Base-by-base conservation (phyloP, 2,329 filamentous ascomycete species). In the Fusarium virguliforme region DNA sequence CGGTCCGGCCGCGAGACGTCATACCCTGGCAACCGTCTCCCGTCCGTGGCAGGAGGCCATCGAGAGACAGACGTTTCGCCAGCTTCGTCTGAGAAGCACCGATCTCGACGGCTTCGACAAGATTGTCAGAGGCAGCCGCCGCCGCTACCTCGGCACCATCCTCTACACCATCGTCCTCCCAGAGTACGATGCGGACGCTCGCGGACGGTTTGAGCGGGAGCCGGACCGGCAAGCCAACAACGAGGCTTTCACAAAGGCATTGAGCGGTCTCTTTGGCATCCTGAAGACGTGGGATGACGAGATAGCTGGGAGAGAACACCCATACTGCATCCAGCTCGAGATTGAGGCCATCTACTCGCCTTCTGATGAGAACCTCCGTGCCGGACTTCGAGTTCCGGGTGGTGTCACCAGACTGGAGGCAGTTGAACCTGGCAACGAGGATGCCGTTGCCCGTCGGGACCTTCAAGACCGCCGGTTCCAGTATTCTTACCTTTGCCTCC, bases 41-140 rank as follows among this genome's bases (percentile, higher is more conserved):
- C 70, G 64, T 37, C 48, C 60, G 37, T 74, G 70, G 66, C 73
- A 75, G 43, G 59, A 60, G 43, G 72, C 72, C 18, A 68, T 75
- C 41, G 70, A 75, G 38, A 66, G 65, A 48, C 68, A 72, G 26
- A 73, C 68, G 5, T 73, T 75, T 43, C 53, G 62, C 10, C 51
- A 65, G 30, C 67, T 75, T 64, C 55, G 57, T 38, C 43, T 75
- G 41, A 65, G 53, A 41, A 75, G 69, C 50, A 68, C 64, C 15
- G 67, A 73, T 9, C 55, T 75, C 22, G 62, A 63, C 22, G 40
- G 48, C 35, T 74, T 75, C 53, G 50, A 68, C 46, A 59, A 62
- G 22, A 60, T 65, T 38, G 60, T 71, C 34, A 58, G 50, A 4
- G 64, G 56, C 13, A 58, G 56, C 37, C 74, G 71, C 38, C 74